Conservation (phyloP, 1,284 basidiomycete genomes). For the Clitocybe nebularis region DNA sequence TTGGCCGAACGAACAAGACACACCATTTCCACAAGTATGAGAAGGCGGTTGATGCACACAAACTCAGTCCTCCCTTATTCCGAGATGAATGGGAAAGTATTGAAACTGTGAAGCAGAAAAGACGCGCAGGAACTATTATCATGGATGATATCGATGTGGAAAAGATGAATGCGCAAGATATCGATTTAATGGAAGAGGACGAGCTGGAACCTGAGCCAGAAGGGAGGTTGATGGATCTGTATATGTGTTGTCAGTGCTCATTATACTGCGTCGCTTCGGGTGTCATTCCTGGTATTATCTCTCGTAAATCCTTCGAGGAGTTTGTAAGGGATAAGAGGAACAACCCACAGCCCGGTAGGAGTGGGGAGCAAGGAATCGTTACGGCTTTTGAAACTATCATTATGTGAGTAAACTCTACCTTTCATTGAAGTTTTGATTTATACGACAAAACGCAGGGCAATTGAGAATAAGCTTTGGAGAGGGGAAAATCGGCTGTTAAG, state of each 20-base stretch:
- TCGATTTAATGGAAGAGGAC: slow-evolving; percentile 27
- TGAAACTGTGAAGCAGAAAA: slow-evolving; percentile 43
- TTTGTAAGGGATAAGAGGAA: slow-evolving; percentile 38
- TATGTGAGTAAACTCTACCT: slow-evolving; percentile 50
- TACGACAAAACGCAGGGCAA: slow-evolving; percentile 40
- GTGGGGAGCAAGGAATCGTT: slow-evolving; percentile 46
- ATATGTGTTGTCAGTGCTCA: slow-evolving; percentile 78
- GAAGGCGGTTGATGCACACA: slow-evolving; percentile 59
- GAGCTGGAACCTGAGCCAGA: slow-evolving; percentile 36
- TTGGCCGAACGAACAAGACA: slow-evolving; percentile 53
- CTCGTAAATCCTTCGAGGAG: slow-evolving; percentile 44
- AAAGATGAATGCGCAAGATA: slow-evolving; percentile 28
- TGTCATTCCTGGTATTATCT: slow-evolving; percentile 68
- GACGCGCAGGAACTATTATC: slow-evolving; percentile 42
- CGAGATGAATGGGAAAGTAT: slow-evolving; percentile 54
- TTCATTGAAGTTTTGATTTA: too few relatives aligned
- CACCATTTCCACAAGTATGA: slow-evolving; percentile 78
- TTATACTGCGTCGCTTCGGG: slow-evolving; percentile 66
- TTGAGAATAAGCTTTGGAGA: slow-evolving; percentile 72
- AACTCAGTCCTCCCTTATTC: slow-evolving; percentile 59
- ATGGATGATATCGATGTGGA: slow-evolving; percentile 32
- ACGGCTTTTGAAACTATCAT: slow-evolving; percentile 65
- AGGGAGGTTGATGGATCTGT: slow-evolving; percentile 68
- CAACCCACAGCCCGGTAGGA: slow-evolving; percentile 40
- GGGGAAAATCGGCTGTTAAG: slow-evolving; percentile 58